These are phyloP conservation scores for Pelargonium nanum DNA, from an alignment of 345 rosid species.

Conservation along the genomic window DNA sequence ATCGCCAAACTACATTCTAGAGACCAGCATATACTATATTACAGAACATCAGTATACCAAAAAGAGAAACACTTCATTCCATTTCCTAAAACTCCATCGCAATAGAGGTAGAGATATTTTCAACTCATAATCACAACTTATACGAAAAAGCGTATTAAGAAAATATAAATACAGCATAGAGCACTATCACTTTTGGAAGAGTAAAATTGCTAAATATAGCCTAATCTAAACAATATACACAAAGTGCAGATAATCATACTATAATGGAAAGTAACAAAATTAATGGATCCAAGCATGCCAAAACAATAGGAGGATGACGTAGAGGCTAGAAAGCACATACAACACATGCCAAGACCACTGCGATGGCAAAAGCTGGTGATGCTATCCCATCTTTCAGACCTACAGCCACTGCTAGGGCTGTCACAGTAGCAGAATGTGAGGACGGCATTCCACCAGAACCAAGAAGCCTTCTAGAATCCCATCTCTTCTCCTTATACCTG, in stretches of 20 bases:
- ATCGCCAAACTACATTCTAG: neutral
- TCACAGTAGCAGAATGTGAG: conserved; percentile 88
- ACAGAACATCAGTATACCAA: neutral
- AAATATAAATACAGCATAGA: no score
- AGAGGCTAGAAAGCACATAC: conserved; percentile 34
- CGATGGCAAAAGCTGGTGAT: conserved; percentile 71
- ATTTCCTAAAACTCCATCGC: neutral
- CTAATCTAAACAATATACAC: neutral
- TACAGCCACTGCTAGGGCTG: conserved; percentile 75
- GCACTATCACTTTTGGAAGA: neutral
- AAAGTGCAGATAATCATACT: neutral
- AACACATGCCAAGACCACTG: conserved; percentile 73
- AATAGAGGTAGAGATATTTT: neutral
- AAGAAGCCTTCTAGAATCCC: conserved; percentile 85
- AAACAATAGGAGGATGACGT: neutral
- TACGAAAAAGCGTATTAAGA: no score
- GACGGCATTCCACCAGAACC: conserved; percentile 99
- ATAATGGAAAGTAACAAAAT: neutral
- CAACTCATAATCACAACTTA: neutral
- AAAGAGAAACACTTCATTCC: neutral
- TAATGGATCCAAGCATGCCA: neutral
- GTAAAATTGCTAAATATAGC: neutral
- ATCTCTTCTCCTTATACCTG: conserved; percentile 92
- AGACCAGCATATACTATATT: neutral
- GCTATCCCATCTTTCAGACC: conserved; percentile 76